These are phyloP conservation scores for Aspergillus puulaauensis DNA, from an alignment of 2,329 filamentous ascomycete species.

Conservation along the genomic window DNA sequence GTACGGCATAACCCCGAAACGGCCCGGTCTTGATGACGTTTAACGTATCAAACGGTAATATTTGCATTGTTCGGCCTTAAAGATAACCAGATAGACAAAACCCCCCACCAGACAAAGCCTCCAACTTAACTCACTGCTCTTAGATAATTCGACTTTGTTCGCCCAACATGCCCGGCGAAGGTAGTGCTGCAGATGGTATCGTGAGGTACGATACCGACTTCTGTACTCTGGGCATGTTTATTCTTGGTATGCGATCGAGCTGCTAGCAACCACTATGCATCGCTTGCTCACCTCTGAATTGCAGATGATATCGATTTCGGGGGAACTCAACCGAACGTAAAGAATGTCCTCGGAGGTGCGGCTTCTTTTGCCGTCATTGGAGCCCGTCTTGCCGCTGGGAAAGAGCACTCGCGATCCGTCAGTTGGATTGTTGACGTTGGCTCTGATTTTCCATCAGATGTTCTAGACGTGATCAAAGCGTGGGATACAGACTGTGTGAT, in stretches of 20 bases:
- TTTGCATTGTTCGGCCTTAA: background rate
- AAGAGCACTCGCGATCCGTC: slow-evolving; percentile 63
- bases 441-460: slow-evolving; percentile 73
- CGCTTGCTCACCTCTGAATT: slow-evolving; percentile 9
- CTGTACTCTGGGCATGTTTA: slow-evolving; percentile 64
- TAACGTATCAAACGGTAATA: slow-evolving; percentile 16
- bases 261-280: slow-evolving; percentile 12
- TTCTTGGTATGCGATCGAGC: slow-evolving; percentile 51
- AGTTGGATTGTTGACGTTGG: slow-evolving; percentile 93
- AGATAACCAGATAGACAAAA: slow-evolving; percentile 12
- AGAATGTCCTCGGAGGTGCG: slow-evolving; percentile 81
- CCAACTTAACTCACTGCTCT: background rate
- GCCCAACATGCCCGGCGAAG: slow-evolving; percentile 18
- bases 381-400: slow-evolving; percentile 80
- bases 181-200: background rate
- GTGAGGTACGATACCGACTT: slow-evolving; percentile 49
- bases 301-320: slow-evolving; percentile 89
- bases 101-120: slow-evolving; percentile 7
- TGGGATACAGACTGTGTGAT: slow-evolving; percentile 77
- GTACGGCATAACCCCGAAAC: background rate
- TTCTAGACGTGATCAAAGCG: slow-evolving; percentile 63
- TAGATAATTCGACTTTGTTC: background rate
- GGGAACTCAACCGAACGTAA: slow-evolving; percentile 66
- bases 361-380: slow-evolving; percentile 85
- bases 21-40: slow-evolving; percentile 17